A percentile compares a stretch with the other conserved stretches of the same genome.
Evolutionary conservation across 345 rosid genomes (phyloP).

Genomic region (Dipteronia sinensis): DNA sequence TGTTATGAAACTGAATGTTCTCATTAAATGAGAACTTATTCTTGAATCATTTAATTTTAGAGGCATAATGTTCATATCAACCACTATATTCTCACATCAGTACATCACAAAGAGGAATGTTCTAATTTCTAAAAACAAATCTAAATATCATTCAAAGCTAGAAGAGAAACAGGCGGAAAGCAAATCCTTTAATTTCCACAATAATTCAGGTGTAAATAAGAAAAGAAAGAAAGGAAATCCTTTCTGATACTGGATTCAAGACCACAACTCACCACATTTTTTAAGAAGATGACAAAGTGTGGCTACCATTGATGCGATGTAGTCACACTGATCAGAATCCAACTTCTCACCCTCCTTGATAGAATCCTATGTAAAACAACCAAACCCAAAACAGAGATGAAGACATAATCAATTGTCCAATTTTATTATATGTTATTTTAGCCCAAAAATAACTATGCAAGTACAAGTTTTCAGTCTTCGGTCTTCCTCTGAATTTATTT

Average conservation of each 20-base stretch:
- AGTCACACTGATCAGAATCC: slow-evolving; percentile 40
- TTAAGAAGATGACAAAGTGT: slow-evolving; percentile 82
- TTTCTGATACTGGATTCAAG: not conserved
- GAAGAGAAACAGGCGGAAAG: not conserved
- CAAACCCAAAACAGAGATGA: not conserved
- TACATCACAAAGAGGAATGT: not conserved
- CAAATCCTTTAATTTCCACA: not conserved
- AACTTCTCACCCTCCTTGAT: slow-evolving; percentile 38
- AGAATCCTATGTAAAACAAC: slow-evolving; percentile 39
- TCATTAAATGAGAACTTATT: not conserved
- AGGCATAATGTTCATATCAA: not conserved
- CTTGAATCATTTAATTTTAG: not conserved
- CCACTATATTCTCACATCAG: not conserved
- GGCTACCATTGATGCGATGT: slow-evolving; percentile 53
- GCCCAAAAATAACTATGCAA: no score
- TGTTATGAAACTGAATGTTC: not conserved
- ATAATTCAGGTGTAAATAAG: not conserved
- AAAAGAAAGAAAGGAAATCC: not conserved
- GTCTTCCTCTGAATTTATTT: not conserved
- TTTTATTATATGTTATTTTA: no score
- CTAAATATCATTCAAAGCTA: not conserved
- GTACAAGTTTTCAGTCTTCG: not conserved
- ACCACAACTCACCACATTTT: slow-evolving; percentile 50
- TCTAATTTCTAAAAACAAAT: not conserved
- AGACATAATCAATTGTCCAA: no score